phyloP scores from a whole-genome alignment of 306 rosid genomes.

The Rosa rugosa region DNA sequence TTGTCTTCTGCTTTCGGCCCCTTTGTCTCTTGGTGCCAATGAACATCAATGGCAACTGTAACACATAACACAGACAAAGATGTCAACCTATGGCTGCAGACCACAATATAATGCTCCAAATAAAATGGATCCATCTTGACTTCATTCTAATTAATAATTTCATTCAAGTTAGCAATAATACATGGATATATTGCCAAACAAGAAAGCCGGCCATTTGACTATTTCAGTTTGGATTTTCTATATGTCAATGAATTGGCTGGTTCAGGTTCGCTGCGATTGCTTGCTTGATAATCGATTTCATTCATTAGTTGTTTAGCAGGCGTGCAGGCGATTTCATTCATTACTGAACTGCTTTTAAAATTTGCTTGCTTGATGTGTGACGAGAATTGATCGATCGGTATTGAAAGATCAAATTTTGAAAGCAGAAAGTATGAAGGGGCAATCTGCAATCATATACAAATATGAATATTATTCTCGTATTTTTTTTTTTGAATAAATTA shows the following conservation, averaged over 20 bases:
- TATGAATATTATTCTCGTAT: too few species aligned
- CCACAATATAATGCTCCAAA: constrained; percentile 12
- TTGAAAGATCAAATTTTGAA: neutral
- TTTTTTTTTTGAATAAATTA: too few species aligned
- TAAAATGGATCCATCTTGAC: constrained; percentile 3
- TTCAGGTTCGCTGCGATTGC: neutral
- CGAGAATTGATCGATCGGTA: too few species aligned
- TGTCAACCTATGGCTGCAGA: neutral
- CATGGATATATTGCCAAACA: neutral
- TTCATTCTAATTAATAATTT: constrained; percentile 1
- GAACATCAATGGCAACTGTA: constrained; percentile 27
- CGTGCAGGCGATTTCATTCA: too few species aligned
- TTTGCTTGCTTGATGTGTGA: neutral
- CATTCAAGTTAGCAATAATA: constrained; percentile 4
- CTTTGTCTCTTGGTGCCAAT: constrained; percentile 43
- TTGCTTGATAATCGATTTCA: neutral
- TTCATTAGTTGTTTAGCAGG: neutral
- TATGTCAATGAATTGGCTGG: neutral
- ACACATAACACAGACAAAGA: constrained; percentile 14
- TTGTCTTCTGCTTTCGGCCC: constrained; percentile 60
- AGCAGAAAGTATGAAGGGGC: too few species aligned
- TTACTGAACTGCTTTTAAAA: neutral
- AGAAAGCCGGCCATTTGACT: neutral
- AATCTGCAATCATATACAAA: too few species aligned
- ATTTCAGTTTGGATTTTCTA: neutral